Conservation (phyloP, 2,329 filamentous ascomycete species). For the Arthrobotrys musiformis region DNA sequence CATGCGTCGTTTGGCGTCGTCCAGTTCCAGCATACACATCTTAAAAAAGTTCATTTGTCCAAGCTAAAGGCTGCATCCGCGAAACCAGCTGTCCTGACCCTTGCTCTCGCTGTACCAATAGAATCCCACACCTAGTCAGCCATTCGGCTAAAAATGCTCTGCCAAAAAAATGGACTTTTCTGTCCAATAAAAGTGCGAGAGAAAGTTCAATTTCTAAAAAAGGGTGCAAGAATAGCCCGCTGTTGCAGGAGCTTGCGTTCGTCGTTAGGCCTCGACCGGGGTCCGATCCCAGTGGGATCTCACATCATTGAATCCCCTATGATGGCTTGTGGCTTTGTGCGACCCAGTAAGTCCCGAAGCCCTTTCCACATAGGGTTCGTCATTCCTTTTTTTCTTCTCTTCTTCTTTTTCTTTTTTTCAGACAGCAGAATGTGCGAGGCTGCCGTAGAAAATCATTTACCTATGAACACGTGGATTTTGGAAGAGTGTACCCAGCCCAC, state of each 20-base stretch:
- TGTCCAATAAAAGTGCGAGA: not conserved
- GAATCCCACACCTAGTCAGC: not conserved
- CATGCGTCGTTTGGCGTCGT: too few species aligned
- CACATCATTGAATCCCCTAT: not conserved
- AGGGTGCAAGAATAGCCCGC: not conserved
- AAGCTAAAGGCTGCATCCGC: not conserved
- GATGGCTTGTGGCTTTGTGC: too few species aligned
- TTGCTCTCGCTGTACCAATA: too few species aligned
- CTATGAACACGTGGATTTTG: too few species aligned
- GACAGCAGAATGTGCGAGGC: not conserved
- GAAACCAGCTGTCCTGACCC: not conserved
- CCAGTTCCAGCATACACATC: too few species aligned
- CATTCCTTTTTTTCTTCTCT: not conserved
- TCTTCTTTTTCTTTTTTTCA: not conserved
- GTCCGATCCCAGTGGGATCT: not conserved
- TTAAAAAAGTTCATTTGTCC: too few species aligned
- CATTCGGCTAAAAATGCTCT: not conserved
- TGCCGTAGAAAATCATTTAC: too few species aligned
- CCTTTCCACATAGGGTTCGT: not conserved
- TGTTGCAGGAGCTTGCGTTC: not conserved
- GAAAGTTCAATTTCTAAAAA: conserved; percentile 17
- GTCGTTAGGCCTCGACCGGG: not conserved
- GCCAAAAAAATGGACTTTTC: conserved; percentile 10
- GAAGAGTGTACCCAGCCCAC: too few species aligned
- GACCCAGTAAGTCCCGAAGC: not conserved